Evolutionary conservation across 768 basidiomycete genomes (phyloP).

Genomic region (Phanerodontia chrysosporium): DNA sequence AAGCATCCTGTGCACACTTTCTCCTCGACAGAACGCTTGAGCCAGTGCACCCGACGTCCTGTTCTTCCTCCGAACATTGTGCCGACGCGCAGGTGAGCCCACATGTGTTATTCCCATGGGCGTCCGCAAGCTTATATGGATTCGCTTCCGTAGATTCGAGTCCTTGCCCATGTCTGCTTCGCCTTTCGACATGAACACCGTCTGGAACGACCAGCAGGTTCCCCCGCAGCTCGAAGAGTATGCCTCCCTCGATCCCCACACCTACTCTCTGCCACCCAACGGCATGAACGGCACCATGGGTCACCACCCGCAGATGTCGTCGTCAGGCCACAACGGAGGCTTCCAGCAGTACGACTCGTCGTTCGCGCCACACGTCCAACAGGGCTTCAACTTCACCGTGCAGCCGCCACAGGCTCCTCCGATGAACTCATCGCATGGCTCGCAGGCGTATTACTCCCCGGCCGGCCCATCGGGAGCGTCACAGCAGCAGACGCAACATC

Average conservation of each 20-base stretch:
- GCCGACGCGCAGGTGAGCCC: background rate
- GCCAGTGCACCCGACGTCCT: background rate
- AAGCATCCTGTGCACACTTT: background rate
- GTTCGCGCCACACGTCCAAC: background rate
- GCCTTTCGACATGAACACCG: slow-evolving; percentile 12
- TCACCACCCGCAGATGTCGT: background rate
- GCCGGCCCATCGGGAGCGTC: background rate
- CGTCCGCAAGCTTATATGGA: background rate
- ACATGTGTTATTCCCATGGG: background rate
- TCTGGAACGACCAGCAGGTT: slow-evolving; percentile 12
- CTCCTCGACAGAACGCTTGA: background rate
- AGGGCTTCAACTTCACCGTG: slow-evolving; percentile 4
- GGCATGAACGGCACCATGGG: background rate
- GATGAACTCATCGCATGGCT: background rate
- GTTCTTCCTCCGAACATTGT: background rate
- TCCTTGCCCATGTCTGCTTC: slow-evolving; percentile 14
- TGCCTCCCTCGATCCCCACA: background rate
- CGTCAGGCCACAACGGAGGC: background rate
- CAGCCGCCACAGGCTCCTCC: background rate
- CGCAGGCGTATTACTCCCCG: background rate
- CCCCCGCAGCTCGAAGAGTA: slow-evolving; percentile 16
- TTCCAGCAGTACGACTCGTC: slow-evolving; percentile 5
- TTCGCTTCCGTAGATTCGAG: background rate
- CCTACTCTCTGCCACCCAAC: background rate
- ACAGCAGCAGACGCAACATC: background rate